phyloP scores from a whole-genome alignment of 2,329 filamentous ascomycete species.

The Dichotomopilus funicola region DNA sequence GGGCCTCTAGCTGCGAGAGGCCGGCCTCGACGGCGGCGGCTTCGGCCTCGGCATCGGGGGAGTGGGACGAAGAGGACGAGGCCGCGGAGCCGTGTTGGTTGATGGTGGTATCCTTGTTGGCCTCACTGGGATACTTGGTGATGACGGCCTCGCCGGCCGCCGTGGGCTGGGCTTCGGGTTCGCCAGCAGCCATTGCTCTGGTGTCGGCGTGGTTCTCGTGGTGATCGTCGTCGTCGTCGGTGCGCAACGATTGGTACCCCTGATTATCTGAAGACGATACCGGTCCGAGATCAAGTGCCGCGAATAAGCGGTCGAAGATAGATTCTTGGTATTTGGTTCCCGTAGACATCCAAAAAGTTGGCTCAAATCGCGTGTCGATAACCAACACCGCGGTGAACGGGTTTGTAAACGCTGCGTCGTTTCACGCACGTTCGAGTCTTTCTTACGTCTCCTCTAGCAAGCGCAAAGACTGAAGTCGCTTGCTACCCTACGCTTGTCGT shows the following conservation, averaged over 20 bases:
- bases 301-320: neutral
- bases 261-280: neutral
- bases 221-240: slow-evolving; percentile 6
- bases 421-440: slow-evolving; percentile 40
- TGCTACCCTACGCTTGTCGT: slow-evolving; percentile 41
- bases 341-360: neutral
- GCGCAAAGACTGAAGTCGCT: slow-evolving; percentile 64
- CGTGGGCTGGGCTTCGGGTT: neutral
- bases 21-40: slow-evolving; percentile 14
- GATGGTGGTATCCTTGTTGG: slow-evolving; percentile 21
- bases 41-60: slow-evolving; percentile 1
- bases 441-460: slow-evolving; percentile 51
- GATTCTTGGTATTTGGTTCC: neutral
- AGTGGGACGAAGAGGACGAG: slow-evolving; percentile 1
- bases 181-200: no score
- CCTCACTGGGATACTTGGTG: slow-evolving; percentile 27
- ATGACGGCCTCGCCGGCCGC: slow-evolving; percentile 11
- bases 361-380: neutral
- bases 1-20: slow-evolving; percentile 42
- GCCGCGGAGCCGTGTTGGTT: neutral
- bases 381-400: neutral
- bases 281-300: neutral
- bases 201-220: neutral
- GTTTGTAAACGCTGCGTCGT: no score
- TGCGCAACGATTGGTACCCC: neutral